Conservation (phyloP, 2,329 filamentous ascomycete genomes). For the Calonectria leucothoes region DNA sequence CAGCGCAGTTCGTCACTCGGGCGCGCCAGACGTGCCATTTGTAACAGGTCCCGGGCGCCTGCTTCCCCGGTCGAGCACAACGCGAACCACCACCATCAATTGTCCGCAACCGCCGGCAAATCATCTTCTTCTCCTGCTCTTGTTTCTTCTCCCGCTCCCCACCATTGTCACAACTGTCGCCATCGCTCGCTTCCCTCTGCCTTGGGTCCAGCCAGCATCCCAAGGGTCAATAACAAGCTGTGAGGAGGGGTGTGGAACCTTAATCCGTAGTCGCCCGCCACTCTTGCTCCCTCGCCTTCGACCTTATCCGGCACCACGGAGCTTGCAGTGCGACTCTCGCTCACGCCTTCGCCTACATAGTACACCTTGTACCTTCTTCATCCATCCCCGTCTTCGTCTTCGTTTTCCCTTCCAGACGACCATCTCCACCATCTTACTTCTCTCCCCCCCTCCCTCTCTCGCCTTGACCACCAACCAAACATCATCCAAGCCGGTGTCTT, state of each 20-base stretch:
- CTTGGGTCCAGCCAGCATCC: slow-evolving; percentile 15
- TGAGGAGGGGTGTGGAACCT: slow-evolving; percentile 43
- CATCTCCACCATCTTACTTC: not conserved
- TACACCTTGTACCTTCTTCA: slow-evolving; percentile 15
- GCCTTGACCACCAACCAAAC: slow-evolving; percentile 8
- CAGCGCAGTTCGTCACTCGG: slow-evolving; percentile 19
- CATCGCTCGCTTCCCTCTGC: not conserved
- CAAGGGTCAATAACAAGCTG: slow-evolving; percentile 5
- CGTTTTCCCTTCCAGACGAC: not conserved
- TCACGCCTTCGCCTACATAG: slow-evolving; percentile 8
- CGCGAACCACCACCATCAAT: not conserved
- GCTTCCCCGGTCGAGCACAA: slow-evolving; percentile 15
- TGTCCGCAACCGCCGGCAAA: not conserved
- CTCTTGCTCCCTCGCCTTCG: slow-evolving; percentile 31
- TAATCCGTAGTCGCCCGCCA: slow-evolving; percentile 40
- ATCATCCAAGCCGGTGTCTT: not conserved
- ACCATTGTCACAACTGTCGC: slow-evolving; percentile 8
- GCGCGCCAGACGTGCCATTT: slow-evolving; percentile 14
- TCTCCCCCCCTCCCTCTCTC: not conserved
- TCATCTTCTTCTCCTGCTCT: not conserved
- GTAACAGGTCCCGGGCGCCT: slow-evolving; percentile 14
- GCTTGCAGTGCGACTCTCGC: slow-evolving; percentile 10
- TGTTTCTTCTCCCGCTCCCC: slow-evolving; percentile 5
- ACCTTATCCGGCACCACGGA: slow-evolving; percentile 39
- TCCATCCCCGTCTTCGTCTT: slow-evolving; percentile 3